Conservation (phyloP, 345 rosid genomes). For the Odontarrhena argentea region DNA sequence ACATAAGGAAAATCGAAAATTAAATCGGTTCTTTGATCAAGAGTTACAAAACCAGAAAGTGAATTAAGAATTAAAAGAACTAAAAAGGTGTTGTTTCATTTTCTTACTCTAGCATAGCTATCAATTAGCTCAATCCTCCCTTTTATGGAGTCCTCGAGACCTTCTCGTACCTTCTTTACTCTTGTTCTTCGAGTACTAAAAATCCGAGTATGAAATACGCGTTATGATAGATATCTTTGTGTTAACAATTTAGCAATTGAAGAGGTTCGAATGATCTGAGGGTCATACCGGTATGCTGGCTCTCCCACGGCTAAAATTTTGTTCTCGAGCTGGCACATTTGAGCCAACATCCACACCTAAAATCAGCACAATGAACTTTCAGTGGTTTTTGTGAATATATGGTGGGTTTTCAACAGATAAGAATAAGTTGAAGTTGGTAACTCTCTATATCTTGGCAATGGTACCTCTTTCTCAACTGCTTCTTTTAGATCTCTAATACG, state of each 20-base stretch:
- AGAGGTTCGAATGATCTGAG: conserved; percentile 21
- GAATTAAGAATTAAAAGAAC: neutral
- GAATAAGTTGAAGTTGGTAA: neutral
- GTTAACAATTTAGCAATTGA: conserved; percentile 12
- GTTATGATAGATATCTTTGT: conserved; percentile 6
- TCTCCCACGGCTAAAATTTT: conserved; percentile 93
- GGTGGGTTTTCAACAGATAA: neutral
- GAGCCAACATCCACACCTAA: conserved; percentile 95
- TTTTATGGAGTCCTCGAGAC: conserved; percentile 70
- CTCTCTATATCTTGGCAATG: neutral
- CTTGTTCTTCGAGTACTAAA: conserved; percentile 71
- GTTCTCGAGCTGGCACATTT: conserved; percentile 97
- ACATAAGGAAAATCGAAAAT: neutral
- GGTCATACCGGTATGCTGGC: conserved; percentile 82
- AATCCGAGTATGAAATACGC: conserved; percentile 19
- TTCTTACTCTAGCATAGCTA: conserved; percentile 80
- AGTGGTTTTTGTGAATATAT: neutral
- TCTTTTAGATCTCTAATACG: conserved; percentile 82
- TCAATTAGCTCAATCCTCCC: conserved; percentile 88
- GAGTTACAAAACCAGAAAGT: neutral
- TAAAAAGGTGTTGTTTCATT: neutral
- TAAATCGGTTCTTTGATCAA: neutral
- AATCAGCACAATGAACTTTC: conserved; percentile 22
- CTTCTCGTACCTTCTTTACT: conserved; percentile 80
- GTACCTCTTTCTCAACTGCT: conserved; percentile 86